Evolutionary conservation across 2,329 filamentous ascomycete species (phyloP).

Genomic region (Lomentospora prolificans): DNA sequence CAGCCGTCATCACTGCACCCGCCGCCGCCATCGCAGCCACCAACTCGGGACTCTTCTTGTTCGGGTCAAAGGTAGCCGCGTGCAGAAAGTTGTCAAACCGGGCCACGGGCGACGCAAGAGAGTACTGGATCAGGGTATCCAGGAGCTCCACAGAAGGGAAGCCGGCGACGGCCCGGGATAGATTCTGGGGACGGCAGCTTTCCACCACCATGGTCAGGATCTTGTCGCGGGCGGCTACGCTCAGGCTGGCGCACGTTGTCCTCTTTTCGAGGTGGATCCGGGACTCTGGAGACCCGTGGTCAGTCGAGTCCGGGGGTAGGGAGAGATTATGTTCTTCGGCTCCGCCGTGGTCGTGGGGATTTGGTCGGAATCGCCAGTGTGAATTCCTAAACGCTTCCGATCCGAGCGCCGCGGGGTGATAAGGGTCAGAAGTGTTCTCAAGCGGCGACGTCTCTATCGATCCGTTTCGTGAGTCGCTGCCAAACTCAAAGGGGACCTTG

Average conservation of each 20-base stretch:
- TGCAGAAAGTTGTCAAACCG: constrained; percentile 53
- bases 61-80: constrained; percentile 47
- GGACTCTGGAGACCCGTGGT: constrained; percentile 17
- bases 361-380: constrained; percentile 22
- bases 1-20: constrained; percentile 48
- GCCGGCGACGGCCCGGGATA: constrained; percentile 34
- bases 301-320: constrained; percentile 13
- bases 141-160: constrained; percentile 54
- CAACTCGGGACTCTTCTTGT: constrained; percentile 47
- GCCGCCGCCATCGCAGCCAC: constrained; percentile 48
- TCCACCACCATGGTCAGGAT: constrained; percentile 41
- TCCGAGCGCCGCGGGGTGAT: constrained; percentile 13
- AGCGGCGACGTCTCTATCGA: not conserved
- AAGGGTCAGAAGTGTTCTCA: constrained; percentile 8
- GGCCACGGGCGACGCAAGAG: constrained; percentile 44
- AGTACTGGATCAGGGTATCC: constrained; percentile 52
- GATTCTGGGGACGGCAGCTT: constrained; percentile 41
- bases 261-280: constrained; percentile 13
- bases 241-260: constrained; percentile 14
- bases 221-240: constrained; percentile 17
- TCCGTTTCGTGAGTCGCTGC: constrained; percentile 10
- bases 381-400: constrained; percentile 17
- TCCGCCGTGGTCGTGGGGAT: constrained; percentile 19
- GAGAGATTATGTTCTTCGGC: constrained; percentile 23
- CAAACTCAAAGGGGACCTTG: constrained; percentile 20